Evolutionary conservation across 1,139 yeast species (phyloP).

Genomic region (Meyerozyma guilliermondii): DNA sequence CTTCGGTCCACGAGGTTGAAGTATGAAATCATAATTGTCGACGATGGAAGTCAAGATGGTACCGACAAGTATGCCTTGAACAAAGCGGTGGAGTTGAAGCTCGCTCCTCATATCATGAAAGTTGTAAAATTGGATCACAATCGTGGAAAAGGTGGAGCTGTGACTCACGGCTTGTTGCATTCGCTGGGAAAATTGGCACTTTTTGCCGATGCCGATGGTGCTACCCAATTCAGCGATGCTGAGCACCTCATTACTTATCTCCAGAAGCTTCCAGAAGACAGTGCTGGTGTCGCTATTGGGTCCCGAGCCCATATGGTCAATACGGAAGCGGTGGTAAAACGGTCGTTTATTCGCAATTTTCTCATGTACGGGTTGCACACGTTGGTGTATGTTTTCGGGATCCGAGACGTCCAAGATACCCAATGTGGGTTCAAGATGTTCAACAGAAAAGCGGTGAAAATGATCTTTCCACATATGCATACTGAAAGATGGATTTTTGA

Average conservation of each 20-base stretch:
- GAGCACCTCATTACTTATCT: conserved; percentile 46
- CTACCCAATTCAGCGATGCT: conserved; percentile 75
- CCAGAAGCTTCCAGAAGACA: conserved; percentile 11
- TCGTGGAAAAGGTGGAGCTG: conserved; percentile 98
- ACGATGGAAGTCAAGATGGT: conserved; percentile 85
- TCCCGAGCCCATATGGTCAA: conserved; percentile 96
- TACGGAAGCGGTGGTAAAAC: conserved; percentile 91
- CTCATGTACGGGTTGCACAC: conserved; percentile 92
- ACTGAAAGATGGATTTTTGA: conserved; percentile 98
- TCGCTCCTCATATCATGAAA: conserved; percentile 58
- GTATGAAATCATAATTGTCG: conserved; percentile 82
- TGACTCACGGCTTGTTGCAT: conserved; percentile 83
- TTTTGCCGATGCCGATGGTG: conserved; percentile 98
- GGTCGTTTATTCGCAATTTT: conserved; percentile 82
- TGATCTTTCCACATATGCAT: conserved; percentile 86
- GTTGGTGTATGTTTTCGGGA: conserved; percentile 82
- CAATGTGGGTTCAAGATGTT: conserved; percentile 97
- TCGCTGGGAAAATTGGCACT: conserved; percentile 68
- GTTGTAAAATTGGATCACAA: conserved; percentile 66
- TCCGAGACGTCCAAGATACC: conserved; percentile 80
- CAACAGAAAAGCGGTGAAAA: conserved; percentile 57
- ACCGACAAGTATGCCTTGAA: conserved; percentile 69
- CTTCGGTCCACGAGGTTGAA: conserved; percentile 29
- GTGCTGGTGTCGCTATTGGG: conserved; percentile 74
- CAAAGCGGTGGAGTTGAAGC: conserved; percentile 48